phyloP scores from a whole-genome alignment of 1,284 basidiomycete genomes.

The Ganoderma resinaceum region DNA sequence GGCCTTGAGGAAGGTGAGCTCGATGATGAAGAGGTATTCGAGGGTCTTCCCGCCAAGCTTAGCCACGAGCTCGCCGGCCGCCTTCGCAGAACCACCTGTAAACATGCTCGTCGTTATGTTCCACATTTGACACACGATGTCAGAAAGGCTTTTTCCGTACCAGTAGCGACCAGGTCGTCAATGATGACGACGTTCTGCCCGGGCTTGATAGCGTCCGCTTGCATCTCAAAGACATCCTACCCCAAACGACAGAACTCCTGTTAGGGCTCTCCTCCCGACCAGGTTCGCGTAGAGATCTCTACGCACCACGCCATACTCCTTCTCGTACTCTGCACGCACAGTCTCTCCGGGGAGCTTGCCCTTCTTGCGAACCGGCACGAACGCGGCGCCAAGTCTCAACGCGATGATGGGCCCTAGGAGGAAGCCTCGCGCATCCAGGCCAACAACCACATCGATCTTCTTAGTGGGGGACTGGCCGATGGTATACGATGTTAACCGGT shows the following conservation, averaged over 20 bases:
- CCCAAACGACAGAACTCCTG: not conserved
- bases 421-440: slow-evolving; percentile 96
- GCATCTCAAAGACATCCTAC: slow-evolving; percentile 95
- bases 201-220: slow-evolving; percentile 82
- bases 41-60: slow-evolving; percentile 86
- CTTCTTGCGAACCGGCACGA: slow-evolving; percentile 94
- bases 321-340: slow-evolving; percentile 82
- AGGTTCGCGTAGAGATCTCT: not conserved
- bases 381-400: slow-evolving; percentile 90
- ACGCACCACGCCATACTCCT: slow-evolving; percentile 89
- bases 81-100: slow-evolving; percentile 91
- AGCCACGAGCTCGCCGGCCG: slow-evolving; percentile 90
- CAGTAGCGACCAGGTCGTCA: slow-evolving; percentile 98
- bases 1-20: slow-evolving; percentile 86
- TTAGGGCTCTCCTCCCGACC: not conserved
- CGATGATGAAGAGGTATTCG: slow-evolving; percentile 96
- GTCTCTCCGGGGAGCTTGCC: slow-evolving; percentile 95
- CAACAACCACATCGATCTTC: slow-evolving; percentile 95
- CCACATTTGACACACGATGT: slow-evolving; percentile 3
- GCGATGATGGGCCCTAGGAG: slow-evolving; percentile 95
- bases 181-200: slow-evolving; percentile 90
- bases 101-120: not conserved
- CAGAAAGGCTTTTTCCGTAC: slow-evolving; percentile 46
- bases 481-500: slow-evolving; percentile 85
- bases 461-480: slow-evolving; percentile 64